Conservation (phyloP, 2,329 filamentous ascomycete species). For the Sporothrix dimorphospora region DNA sequence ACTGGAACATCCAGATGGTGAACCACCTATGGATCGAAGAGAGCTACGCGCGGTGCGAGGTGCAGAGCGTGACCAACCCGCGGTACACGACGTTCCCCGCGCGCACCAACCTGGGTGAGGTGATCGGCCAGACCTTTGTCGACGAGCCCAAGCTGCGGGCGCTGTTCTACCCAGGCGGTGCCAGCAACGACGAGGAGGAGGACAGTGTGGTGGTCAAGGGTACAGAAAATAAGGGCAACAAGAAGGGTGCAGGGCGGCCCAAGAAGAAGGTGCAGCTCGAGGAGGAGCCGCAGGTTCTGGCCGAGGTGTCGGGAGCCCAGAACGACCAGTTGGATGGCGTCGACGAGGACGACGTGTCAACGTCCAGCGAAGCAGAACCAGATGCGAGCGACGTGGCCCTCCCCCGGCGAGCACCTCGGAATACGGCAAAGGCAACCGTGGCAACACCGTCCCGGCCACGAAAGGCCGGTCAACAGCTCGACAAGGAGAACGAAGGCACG, state of each 20-base stretch:
- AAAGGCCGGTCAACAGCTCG: slow-evolving; percentile 45
- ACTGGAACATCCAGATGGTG: slow-evolving; percentile 88
- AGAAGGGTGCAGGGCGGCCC: slow-evolving; percentile 34
- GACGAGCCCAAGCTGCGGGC: slow-evolving; percentile 64
- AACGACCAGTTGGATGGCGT: slow-evolving; percentile 16
- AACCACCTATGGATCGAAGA: slow-evolving; percentile 99
- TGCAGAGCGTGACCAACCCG: slow-evolving; percentile 70
- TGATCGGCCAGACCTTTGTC: slow-evolving; percentile 86
- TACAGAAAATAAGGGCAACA: slow-evolving; percentile 49
- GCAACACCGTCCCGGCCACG: slow-evolving; percentile 43
- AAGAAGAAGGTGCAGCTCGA: slow-evolving; percentile 18
- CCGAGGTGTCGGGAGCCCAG: slow-evolving; percentile 9
- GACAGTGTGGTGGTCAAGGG: slow-evolving; percentile 45
- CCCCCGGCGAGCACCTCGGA: slow-evolving; percentile 20
- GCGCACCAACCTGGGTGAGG: slow-evolving; percentile 87
- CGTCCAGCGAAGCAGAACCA: slow-evolving; percentile 23
- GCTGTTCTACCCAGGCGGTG: slow-evolving; percentile 68
- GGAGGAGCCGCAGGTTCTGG: slow-evolving; percentile 20
- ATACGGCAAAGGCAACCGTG: slow-evolving; percentile 39
- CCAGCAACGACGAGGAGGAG: slow-evolving; percentile 40
- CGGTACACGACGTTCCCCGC: slow-evolving; percentile 86
- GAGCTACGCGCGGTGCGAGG: slow-evolving; percentile 86
- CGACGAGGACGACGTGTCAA: slow-evolving; percentile 31
- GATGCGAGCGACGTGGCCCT: slow-evolving; percentile 1
- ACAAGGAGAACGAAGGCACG: slow-evolving; percentile 78